Base-by-base conservation (phyloP, 2,329 filamentous ascomycete species). In the Chaetomium sp. region DNA sequence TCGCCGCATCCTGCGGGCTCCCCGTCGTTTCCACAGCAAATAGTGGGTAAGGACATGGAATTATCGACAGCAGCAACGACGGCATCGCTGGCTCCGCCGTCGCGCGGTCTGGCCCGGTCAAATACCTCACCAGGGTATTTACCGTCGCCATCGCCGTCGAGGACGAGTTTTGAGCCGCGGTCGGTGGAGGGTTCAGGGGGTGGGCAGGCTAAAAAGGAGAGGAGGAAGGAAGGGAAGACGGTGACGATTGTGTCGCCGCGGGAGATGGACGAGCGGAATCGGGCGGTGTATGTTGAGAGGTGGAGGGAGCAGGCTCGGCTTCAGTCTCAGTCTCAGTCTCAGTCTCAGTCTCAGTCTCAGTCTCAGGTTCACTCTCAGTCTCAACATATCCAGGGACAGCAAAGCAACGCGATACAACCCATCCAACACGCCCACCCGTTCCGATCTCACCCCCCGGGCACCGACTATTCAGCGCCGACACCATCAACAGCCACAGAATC, bases 111-210 rank as follows among this genome's bases (percentile, higher is more conserved):
- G 70, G 61, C 69, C 19, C 76, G 81, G 34, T 79, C 81, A 2
- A 79, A 80, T 60, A 84, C 81, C 3, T 79, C 78, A 11, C 80
- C 81, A 1, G 77, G 76, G 11, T 66, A 69, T 19, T 65, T 79
- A 5, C 69, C 68, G 4, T 80, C 79, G 4, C 77, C 78, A 1
- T 69, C 79, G 4, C 77, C 78, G 1, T 69, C 67, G 1, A 66
- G 64, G 27, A 61, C 68, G 5, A 68, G 52, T 27, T 77, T 74
- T 56, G 69, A 69, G 52, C 60, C 49, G 5, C 32, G 48, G 4
- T 48, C 63, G 54, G 19, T 27, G 19, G 2, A 27, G 3, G 19
- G 19, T 27, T 27, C 19, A 3, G 19, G 19, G 19, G 19, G 3
- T 27, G 19, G 2, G 36, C 19, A 49, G 5, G 36, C 48, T 27